Percentiles rank a stretch among this genome's conserved stretches.
Evolutionary conservation across 768 basidiomycete species (phyloP).

Genomic region (Amanita brunnescens): DNA sequence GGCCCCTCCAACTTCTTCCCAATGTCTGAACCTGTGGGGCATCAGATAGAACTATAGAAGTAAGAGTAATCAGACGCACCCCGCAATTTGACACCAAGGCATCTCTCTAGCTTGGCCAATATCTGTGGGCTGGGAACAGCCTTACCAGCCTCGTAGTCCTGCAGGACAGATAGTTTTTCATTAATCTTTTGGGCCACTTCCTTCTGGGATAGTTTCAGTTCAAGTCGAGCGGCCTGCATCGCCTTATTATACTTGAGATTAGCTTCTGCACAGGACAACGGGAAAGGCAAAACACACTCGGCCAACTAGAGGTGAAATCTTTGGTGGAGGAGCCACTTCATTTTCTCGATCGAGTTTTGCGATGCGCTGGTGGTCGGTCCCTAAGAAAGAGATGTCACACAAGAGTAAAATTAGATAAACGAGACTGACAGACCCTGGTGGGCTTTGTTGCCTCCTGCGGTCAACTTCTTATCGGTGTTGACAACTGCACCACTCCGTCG

Average conservation of each 20-base stretch:
- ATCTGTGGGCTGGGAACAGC: slow-evolving; percentile 85
- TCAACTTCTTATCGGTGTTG: slow-evolving; percentile 73
- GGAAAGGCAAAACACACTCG: slow-evolving; percentile 39
- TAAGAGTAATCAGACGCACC: slow-evolving; percentile 36
- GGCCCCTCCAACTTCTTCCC: slow-evolving; percentile 78
- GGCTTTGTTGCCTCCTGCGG: slow-evolving; percentile 66
- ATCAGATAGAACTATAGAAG: slow-evolving; percentile 6
- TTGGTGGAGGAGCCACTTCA: slow-evolving; percentile 88
- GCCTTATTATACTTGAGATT: slow-evolving; percentile 36
- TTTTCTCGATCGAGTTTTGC: slow-evolving; percentile 93
- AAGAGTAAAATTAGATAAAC: background rate
- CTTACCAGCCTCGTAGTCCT: slow-evolving; percentile 85
- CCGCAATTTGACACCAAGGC: slow-evolving; percentile 80
- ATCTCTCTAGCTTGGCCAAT: slow-evolving; percentile 81
- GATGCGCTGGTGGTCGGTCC: slow-evolving; percentile 88
- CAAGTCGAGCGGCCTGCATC: slow-evolving; percentile 73
- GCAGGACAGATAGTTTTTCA: slow-evolving; percentile 81
- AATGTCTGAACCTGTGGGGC: slow-evolving; percentile 57
- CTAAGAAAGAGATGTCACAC: slow-evolving; percentile 26
- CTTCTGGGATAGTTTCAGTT: slow-evolving; percentile 79
- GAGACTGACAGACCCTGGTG: slow-evolving; percentile 45
- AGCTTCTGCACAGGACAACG: slow-evolving; percentile 1
- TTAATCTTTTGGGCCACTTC: slow-evolving; percentile 90
- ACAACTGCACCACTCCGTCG: slow-evolving; percentile 70
- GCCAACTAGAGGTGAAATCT: slow-evolving; percentile 64